These are phyloP conservation scores for Firmiana major DNA, from an alignment of 345 rosid genomes.

Conservation along the genomic window DNA sequence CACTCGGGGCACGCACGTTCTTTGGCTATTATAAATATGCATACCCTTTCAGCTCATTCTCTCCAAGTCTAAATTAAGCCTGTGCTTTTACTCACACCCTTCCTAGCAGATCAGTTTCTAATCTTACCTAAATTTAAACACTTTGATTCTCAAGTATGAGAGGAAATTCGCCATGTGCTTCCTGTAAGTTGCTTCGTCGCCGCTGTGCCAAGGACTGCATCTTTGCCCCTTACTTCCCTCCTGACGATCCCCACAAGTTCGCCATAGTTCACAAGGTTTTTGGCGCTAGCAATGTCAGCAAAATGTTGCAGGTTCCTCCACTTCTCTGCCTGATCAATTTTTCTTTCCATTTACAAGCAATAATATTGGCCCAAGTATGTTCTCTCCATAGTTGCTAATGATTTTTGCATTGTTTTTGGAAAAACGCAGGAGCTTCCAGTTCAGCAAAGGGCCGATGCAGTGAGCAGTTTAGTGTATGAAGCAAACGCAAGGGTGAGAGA, in stretches of 20 bases:
- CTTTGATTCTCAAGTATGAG: constrained; percentile 23
- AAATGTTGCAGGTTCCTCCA: constrained; percentile 53
- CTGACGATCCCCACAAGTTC: constrained; percentile 59
- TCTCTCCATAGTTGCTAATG: neutral
- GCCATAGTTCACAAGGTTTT: constrained; percentile 69
- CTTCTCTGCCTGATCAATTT: too few relatives aligned
- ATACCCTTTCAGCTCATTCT: neutral
- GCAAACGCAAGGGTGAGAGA: constrained; percentile 61
- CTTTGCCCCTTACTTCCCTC: constrained; percentile 67
- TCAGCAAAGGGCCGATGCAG: constrained; percentile 55
- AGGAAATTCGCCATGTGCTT: constrained; percentile 59
- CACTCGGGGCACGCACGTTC: neutral
- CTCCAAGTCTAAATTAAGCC: neutral
- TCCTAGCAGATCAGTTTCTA: neutral
- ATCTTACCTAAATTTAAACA: neutral
- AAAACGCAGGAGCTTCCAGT: constrained; percentile 51
- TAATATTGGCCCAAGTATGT: neutral
- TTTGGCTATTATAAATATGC: constrained; percentile 13
- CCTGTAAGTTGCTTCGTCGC: constrained; percentile 61
- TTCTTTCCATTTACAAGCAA: too few relatives aligned
- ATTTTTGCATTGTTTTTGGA: neutral
- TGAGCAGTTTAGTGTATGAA: constrained; percentile 65
- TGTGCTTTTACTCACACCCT: neutral
- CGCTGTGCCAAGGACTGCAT: constrained; percentile 65
- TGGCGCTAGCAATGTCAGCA: constrained; percentile 71